Base-by-base conservation (phyloP, 257 asterid species). In the Parsonsia alboflavescens region DNA sequence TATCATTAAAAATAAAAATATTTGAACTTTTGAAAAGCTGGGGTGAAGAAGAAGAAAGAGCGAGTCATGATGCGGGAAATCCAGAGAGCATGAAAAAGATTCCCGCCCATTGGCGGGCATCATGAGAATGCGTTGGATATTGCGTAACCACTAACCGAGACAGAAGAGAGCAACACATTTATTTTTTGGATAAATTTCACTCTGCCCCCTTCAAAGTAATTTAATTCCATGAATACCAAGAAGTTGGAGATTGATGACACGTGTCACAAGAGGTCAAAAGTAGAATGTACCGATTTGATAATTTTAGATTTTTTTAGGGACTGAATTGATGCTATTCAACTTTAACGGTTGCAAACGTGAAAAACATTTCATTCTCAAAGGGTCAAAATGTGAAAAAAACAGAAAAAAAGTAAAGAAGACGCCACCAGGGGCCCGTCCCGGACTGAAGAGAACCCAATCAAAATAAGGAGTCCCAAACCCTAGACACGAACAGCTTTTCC, bases 401-500 rank as follows among this genome's bases (percentile, higher is more conserved):
- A 65, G 39, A 65, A n/a, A 0, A 42, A 10, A 65, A 65, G 41
- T 17, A 2, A 10, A 19, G 30, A 65, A 39, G 39, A 65, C 9
- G 26, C 13, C 26, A 33, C n/a, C 46, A 1, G 10, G 24, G 22
- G 7, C 15, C 64, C 8, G 46, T 6, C 46, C 1, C 30, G 4
- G 70, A 65, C 68, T 13, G 48, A 64, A 42, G 12, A 64, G 69
- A 33, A 64, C 16, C 17, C 28, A 9, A 65, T 39, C 70, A 52
- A 52, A 50, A 50, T 13, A 17, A 65, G 50, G 15, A 49, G 64
- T 63, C 63, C 62, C 28, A 70, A 68, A 50, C 74, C 74, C 64
- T 70, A 50, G n/a, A 24, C 17, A 11, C 7, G 39, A 33, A 33
- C 39, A 33, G 39, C 48, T 5, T 12, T 70, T 50, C 52, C 7